Base-by-base conservation (phyloP, 2,329 filamentous ascomycete genomes). In the Escovopsis weberi region DNA sequence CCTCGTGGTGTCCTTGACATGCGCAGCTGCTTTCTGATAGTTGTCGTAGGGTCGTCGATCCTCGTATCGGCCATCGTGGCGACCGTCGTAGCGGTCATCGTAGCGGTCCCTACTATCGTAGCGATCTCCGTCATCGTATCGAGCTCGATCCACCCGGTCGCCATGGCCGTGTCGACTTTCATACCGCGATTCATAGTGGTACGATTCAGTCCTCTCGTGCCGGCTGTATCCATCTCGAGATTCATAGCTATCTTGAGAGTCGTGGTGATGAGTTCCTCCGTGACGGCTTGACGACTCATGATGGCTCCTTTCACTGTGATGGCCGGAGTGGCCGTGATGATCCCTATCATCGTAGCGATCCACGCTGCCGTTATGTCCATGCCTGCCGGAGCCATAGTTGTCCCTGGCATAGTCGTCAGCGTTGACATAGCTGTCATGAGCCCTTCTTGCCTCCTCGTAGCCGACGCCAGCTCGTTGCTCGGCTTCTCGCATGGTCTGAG, bases 21-120 rank as follows among this genome's bases (percentile, higher is more conserved):
- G 63, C 5, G 70, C 63, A 1, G 83, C 80, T 26, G 78, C 77
- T 46, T 78, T 63, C 56, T 94, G 86, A 57, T 94, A 91, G 45
- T 74, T 71, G 43, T 78, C 65, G 60, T 81, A 88, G 42, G 69
- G 66, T 58, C 54, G 43, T 19, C 35, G 15, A 18, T 43, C 38
- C 15, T 50, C 51, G 38, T 43, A 28, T 18, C 37, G 37, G 34
- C 28, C 28, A 15, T 15, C 15, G 2, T 15, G 15, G 15, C 15
- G 15, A 15, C 15, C 15, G 15, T 15, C 15, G 15, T 15, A 15
- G 15, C 15, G 15, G 15, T 15, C 15, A 15, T 15, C 15, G 15
- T 15, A 15, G 15, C 15, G 15, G 15, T 40, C 44, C 10, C 33
- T 38, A 4, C 32, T 23, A 26, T 38, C 37, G 8, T 38, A 23